Evolutionary conservation across 2,329 filamentous ascomycete genomes (phyloP), one percentile per base, ranked within the genome.

Genomic region (Fusarium praegraminearum): DNA sequence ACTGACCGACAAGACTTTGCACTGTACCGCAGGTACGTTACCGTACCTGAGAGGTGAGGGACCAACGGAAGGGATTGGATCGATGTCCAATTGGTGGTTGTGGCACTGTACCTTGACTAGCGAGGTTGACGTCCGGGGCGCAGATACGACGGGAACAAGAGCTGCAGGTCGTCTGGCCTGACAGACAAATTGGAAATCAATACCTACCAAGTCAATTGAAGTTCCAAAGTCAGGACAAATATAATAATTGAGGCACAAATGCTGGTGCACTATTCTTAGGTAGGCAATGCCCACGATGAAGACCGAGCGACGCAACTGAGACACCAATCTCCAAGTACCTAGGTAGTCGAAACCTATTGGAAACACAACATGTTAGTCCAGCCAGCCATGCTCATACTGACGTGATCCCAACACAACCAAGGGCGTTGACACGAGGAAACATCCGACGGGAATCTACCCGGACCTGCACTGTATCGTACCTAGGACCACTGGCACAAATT

Each of bases 1-100:
- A 49, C 61, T 65, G 47, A 62, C 63, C 55, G 49, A 65, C 59
- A 70, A 70, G 63, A 53, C 63, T 62, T 52, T 69, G 63, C 54
- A 58, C 64, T 65, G 64, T 69, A 70, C 49, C 52, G 53, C 56
- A 58, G 49, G 49, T 52, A 52, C 49, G n/a, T 40, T 40, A 41
- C 41, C 43, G 52, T 55, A 57, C 52, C 47, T 61, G 54, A 57
- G 54, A 57, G 60, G 47, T 61, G 51, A 62, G 65, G 52, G 53
- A 69, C 61, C 61, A 64, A 64, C 51, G 51, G 51, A 50, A 57
- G 35, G 51, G 40, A 64, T 64, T 49, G 65, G 51, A 63, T 61
- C 38, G 46, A 65, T 53, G 46, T 65, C 54, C 62, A 65, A 65
- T 70, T 57, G 63, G 65, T 65, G 50, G 64, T 35, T 43, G 64